These are phyloP conservation scores for Harringtonia lauricola DNA, from an alignment of 2,329 filamentous ascomycete genomes.

Conservation along the genomic window DNA sequence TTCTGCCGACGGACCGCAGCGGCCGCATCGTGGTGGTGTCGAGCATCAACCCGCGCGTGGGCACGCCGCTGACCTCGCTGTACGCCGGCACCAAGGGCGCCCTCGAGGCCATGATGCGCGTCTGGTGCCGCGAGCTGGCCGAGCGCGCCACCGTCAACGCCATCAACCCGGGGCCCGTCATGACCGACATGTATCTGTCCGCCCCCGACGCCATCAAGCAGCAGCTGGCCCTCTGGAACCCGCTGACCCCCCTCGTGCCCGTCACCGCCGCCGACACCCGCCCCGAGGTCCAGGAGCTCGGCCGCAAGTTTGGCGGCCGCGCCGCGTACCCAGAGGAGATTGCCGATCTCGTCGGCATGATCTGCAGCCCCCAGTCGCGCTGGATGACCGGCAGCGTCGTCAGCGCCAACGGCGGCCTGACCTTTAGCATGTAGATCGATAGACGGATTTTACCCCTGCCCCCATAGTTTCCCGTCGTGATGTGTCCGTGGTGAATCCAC, in stretches of 20 bases:
- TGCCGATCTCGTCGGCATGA: constrained; percentile 65
- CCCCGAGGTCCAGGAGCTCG: constrained; percentile 47
- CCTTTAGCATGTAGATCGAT: no score
- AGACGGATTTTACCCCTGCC: no score
- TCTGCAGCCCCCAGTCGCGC: constrained; percentile 57
- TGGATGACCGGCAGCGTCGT: constrained; percentile 74
- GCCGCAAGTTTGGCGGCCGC: constrained; percentile 36
- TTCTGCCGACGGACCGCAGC: constrained; percentile 57
- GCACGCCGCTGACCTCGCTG: constrained; percentile 40
- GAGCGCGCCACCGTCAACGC: constrained; percentile 43
- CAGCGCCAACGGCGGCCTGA: constrained; percentile 69
- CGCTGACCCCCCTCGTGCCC: constrained; percentile 48
- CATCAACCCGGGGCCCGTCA: constrained; percentile 44
- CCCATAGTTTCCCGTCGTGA: no score
- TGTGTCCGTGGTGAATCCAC: no score
- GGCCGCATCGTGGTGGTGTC: constrained; percentile 44
- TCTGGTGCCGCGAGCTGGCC: constrained; percentile 44
- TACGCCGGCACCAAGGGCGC: constrained; percentile 49
- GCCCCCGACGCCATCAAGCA: constrained; percentile 31
- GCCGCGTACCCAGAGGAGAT: constrained; percentile 59
- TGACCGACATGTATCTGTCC: constrained; percentile 37
- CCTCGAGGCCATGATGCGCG: constrained; percentile 46
- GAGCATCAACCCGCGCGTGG: constrained; percentile 39
- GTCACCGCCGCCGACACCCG: constrained; percentile 50
- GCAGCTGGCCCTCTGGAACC: constrained; percentile 28